phyloP scores from a whole-genome alignment of 148 eudicot species.

The Chenopodium suecicum region DNA sequence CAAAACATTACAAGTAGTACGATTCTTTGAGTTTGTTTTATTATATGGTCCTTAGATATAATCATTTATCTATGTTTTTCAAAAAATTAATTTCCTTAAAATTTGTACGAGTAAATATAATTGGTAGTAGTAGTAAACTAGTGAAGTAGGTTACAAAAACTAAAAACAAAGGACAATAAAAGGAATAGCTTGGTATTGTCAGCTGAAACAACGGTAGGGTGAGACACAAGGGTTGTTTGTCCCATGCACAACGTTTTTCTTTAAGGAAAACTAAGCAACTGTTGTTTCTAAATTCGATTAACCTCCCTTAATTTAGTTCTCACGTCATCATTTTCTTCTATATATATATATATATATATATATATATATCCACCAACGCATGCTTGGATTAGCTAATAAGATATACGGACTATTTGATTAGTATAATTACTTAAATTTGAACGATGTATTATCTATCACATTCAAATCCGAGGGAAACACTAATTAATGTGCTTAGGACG shows the following conservation, averaged over 20 bases:
- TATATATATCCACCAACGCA: too few relatives aligned
- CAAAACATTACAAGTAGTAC: neutral
- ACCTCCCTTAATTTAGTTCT: neutral
- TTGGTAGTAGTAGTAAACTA: neutral
- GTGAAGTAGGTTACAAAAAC: neutral
- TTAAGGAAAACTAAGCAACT: neutral
- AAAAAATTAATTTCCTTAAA: neutral
- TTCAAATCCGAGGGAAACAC: too few relatives aligned
- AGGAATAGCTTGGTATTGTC: slow-evolving; percentile 16
- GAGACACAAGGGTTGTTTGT: neutral
- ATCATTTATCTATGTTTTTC: neutral
- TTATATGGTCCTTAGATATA: neutral
- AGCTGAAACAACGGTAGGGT: slow-evolving; percentile 35
- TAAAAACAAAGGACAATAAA: neutral
- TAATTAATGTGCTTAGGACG: too few relatives aligned
- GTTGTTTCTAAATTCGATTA: neutral
- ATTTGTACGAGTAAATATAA: neutral
- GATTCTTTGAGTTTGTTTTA: neutral
- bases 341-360: too few relatives aligned
- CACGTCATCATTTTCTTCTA: neutral
- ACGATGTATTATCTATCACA: too few relatives aligned
- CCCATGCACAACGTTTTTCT: neutral
- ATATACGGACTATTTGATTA: too few relatives aligned
- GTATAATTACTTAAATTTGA: too few relatives aligned
- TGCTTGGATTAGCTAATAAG: too few relatives aligned